Conservation (phyloP, 1,284 basidiomycete genomes). For the Ceratobasidium sp. region DNA sequence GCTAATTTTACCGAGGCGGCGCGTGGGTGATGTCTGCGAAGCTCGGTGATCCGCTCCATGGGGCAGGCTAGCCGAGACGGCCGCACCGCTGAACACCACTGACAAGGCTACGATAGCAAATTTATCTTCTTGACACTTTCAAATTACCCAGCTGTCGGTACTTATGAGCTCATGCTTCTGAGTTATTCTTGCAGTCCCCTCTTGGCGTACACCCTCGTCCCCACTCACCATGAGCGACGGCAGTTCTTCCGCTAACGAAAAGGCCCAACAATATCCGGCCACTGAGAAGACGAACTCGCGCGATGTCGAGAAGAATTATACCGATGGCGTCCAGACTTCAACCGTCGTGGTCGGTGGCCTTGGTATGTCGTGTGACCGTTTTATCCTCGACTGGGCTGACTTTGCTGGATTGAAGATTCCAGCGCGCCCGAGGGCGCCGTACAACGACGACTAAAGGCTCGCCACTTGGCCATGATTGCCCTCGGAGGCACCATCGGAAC, state of each 20-base stretch:
- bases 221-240: constrained; percentile 27
- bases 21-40: constrained; percentile 1
- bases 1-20: constrained; percentile 8
- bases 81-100: constrained; percentile 27
- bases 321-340: constrained; percentile 35
- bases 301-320: constrained; percentile 33
- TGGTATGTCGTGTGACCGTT: constrained; percentile 11
- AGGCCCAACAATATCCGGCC: background rate
- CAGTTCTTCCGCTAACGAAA: constrained; percentile 5
- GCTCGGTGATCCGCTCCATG: constrained; percentile 10
- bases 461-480: constrained; percentile 63
- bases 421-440: constrained; percentile 30
- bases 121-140: constrained; percentile 13
- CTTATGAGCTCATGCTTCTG: constrained; percentile 29
- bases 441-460: constrained; percentile 32
- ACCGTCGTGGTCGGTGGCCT: constrained; percentile 38
- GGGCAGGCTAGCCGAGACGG: constrained; percentile 33
- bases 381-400: background rate
- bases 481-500: constrained; percentile 66
- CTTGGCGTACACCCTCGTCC: constrained; percentile 7
- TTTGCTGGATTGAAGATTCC: background rate
- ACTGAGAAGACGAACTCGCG: constrained; percentile 22
- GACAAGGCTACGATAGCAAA: constrained; percentile 32
- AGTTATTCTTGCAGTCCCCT: constrained; percentile 27
- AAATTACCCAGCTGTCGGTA: constrained; percentile 18